Evolutionary conservation across 768 basidiomycete genomes (phyloP).

Genomic region (Paxillus ammoniavirescens): DNA sequence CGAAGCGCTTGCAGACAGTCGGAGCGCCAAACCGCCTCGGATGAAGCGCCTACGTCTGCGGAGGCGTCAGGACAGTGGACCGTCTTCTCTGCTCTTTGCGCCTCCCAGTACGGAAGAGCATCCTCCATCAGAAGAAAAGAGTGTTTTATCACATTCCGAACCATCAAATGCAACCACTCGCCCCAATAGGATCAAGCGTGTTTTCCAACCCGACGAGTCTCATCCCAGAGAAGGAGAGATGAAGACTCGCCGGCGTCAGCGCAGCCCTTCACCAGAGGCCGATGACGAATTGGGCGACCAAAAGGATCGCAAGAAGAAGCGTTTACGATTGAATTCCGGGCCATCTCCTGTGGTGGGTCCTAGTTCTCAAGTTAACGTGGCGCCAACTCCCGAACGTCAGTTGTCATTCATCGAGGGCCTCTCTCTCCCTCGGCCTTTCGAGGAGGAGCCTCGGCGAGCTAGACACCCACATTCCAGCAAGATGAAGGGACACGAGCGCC

Average conservation of each 20-base stretch:
- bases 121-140: background rate
- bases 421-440: background rate
- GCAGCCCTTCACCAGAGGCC: background rate
- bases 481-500: background rate
- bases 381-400: background rate
- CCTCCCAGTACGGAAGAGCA: constrained; percentile 7
- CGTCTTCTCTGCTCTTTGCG: constrained; percentile 23
- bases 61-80: constrained; percentile 10
- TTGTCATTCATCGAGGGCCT: background rate
- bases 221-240: background rate
- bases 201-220: background rate
- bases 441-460: background rate
- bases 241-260: background rate
- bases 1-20: background rate
- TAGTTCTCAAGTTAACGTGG: background rate
- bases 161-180: background rate
- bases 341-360: constrained; percentile 4
- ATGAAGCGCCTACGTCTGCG: constrained; percentile 10
- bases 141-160: background rate
- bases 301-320: background rate
- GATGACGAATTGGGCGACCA: background rate
- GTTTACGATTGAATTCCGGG: constrained; percentile 8
- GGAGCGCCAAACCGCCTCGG: background rate
- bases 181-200: constrained; percentile 1
- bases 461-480: background rate